Conservation (phyloP, 192 early-diverging fungal genomes). For the Rhizophagus prolifer region DNA sequence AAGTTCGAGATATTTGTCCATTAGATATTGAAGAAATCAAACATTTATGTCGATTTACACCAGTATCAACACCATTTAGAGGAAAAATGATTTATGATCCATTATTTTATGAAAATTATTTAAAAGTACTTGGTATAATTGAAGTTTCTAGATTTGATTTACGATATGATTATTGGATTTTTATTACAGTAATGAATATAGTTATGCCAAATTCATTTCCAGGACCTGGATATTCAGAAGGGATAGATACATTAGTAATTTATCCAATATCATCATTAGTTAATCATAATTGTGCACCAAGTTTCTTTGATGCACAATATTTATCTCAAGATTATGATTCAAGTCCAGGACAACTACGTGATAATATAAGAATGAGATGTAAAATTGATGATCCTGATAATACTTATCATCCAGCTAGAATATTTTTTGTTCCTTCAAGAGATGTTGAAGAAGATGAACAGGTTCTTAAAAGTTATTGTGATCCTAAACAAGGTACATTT, state of each 20-base stretch:
- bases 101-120: background rate
- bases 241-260: background rate
- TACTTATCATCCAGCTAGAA: background rate
- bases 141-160: constrained; percentile 11
- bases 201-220: background rate
- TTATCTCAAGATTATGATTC: background rate
- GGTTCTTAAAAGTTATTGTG: constrained; percentile 1
- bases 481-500: background rate
- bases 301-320: background rate
- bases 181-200: background rate
- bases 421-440: background rate
- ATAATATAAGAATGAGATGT: background rate
- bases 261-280: constrained; percentile 7
- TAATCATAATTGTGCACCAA: constrained; percentile 11
- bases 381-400: background rate
- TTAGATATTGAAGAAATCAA: constrained; percentile 4
- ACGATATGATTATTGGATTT: constrained; percentile 21
- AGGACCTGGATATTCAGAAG: background rate
- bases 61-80: background rate
- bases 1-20: constrained; percentile 8
- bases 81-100: background rate
- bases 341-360: background rate
- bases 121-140: background rate
- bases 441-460: background rate
- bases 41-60: background rate